Base-by-base conservation (phyloP, 108 stramenopile species). In the Halocafeteria seosinensis region DNA sequence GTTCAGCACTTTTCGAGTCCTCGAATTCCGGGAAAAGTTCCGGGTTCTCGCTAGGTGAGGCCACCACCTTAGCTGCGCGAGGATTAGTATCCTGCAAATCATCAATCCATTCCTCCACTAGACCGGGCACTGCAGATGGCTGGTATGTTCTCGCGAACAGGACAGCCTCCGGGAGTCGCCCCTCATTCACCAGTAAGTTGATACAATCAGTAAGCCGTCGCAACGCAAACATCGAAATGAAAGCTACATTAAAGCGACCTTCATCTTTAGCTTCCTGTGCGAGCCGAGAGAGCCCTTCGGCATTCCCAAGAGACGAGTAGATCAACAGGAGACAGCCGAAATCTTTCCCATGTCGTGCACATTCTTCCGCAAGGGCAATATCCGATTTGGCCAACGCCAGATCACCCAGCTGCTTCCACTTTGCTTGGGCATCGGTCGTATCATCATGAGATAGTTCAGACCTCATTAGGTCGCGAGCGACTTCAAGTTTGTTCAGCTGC, bases 361-460 rank as follows among this genome's bases (percentile, higher is more conserved):
- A 92, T 50, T 83, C 75, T 72, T 95, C 89, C 25, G 87, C 87
- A 55, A 98, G 85, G 33, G 81, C 86, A 50, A 98, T 73, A 61
- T 98, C 91, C 62, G 81, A 88, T 53, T 81, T 84, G 67, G 80
- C 78, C 36, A 98, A 84, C 21, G 96, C 96, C 24, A 93, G 85
- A 78, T 98, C 96, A 37, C 88, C 88, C 32, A 98, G 82, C 36
- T 87, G 87, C 69, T 92, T 91, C 96, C 96, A 98, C 65, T 93
- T 91, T n/a, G 82, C 70, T 76, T 88, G 79, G 21, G 88, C 85
- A 38, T 98, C 96, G 0, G 87, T 90, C 32, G 82, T 84, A 69
- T 92, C 89, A 62, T 81, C 85, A 6, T 63, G 32, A 28, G 51
- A 53, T 17, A 65, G 50, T 5, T 65, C 64, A 57, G 83, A 85